Conservation (phyloP, 2,329 filamentous ascomycete species). For the Hymenoscyphus salicellus region DNA sequence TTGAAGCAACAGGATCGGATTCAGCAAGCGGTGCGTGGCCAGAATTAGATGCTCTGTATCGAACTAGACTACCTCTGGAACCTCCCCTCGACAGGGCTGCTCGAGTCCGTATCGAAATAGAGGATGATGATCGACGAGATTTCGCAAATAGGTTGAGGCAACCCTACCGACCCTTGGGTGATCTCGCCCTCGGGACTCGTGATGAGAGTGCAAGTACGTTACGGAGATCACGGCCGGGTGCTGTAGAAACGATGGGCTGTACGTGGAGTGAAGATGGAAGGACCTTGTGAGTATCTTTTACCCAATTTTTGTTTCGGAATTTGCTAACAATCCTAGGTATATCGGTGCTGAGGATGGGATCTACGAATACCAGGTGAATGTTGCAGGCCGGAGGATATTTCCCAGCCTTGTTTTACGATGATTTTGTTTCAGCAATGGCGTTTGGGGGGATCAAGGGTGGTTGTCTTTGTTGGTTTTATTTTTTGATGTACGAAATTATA, state of each 20-base stretch:
- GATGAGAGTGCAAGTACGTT: conserved; percentile 31
- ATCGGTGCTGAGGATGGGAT: conserved; percentile 69
- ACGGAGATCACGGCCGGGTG: conserved; percentile 41
- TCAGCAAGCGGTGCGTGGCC: conserved; percentile 39
- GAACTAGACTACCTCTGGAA: conserved; percentile 34
- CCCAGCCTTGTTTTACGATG: conserved; percentile 54
- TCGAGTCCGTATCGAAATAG: conserved; percentile 30
- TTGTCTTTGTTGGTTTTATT: not conserved
- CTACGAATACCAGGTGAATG: conserved; percentile 68
- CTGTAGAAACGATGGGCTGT: conserved; percentile 59
- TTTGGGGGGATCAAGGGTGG: not conserved
- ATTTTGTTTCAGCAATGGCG: conserved; percentile 9
- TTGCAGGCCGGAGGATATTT: conserved; percentile 57
- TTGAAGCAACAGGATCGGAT: conserved; percentile 30
- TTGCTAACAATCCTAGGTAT: conserved; percentile 44
- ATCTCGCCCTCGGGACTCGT: conserved; percentile 29
- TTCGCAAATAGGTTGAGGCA: conserved; percentile 31
- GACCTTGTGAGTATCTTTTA: conserved; percentile 49
- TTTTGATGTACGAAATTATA: not conserved
- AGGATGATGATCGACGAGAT: conserved; percentile 35
- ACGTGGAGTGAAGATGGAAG: conserved; percentile 61
- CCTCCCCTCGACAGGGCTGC: conserved; percentile 25
- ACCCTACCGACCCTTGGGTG: conserved; percentile 30
- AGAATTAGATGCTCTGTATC: conserved; percentile 44
- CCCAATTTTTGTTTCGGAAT: not conserved